Conservation (phyloP, 1,139 yeast genomes). For the Hyphopichia khmerensis region DNA sequence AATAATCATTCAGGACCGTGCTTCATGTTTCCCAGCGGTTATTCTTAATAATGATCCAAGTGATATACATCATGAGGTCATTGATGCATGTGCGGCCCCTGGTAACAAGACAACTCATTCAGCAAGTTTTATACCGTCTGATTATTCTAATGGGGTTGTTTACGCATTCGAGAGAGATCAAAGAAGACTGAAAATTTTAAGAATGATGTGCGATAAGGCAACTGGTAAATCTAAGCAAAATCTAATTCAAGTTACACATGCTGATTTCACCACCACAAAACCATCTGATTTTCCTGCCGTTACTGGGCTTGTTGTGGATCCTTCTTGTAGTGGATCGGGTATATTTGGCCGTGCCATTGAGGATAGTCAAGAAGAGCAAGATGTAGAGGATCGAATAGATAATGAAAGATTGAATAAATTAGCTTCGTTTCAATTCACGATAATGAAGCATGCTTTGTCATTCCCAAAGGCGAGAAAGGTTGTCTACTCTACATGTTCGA, state of each 20-base stretch:
- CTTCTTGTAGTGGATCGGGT: constrained; percentile 97
- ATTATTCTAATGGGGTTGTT: constrained; percentile 40
- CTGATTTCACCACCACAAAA: constrained; percentile 74
- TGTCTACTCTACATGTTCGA: constrained; percentile 95
- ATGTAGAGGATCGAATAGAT: constrained; percentile 39
- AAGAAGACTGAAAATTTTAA: constrained; percentile 67
- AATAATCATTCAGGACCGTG: constrained; percentile 90
- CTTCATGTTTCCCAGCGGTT: constrained; percentile 94
- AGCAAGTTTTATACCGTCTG: constrained; percentile 54
- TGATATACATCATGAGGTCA: constrained; percentile 54
- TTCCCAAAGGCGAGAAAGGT: constrained; percentile 76
- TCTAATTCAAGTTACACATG: constrained; percentile 69
- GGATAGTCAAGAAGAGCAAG: constrained; percentile 44
- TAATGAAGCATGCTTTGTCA: constrained; percentile 82
- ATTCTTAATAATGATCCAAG: constrained; percentile 58
- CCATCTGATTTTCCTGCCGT: constrained; percentile 65
- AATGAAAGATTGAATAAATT: constrained; percentile 65
- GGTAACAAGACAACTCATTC: constrained; percentile 96
- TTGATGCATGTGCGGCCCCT: constrained; percentile 98
- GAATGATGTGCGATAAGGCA: constrained; percentile 78
- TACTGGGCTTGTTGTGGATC: constrained; percentile 87
- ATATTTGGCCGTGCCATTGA: constrained; percentile 81
- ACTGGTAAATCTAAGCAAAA: constrained; percentile 49
- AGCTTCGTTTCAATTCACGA: constrained; percentile 81
- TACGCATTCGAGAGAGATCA: constrained; percentile 87